Percentiles rank a stretch among this genome's conserved stretches.
phyloP scores from a whole-genome alignment of 140 eudicot species.

The Cichorium intybus region DNA sequence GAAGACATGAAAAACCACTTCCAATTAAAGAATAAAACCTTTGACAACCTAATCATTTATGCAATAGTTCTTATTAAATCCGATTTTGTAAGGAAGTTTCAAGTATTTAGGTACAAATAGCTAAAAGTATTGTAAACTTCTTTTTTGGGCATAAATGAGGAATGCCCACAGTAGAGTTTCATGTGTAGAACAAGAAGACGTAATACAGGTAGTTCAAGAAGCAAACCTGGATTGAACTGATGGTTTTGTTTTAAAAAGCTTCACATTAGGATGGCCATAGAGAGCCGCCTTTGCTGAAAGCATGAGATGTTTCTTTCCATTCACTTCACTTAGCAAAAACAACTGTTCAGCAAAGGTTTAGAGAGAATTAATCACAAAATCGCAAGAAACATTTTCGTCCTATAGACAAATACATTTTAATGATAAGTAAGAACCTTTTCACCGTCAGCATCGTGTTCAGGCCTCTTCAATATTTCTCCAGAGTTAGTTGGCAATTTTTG shows the following conservation, averaged over 20 bases:
- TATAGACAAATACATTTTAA: too few species aligned
- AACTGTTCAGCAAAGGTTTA: neutral
- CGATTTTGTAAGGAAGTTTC: neutral
- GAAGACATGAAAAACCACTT: too few species aligned
- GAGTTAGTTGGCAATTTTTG: neutral
- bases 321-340: neutral
- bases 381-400: neutral
- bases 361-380: neutral
- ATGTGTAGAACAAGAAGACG: too few species aligned
- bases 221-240: neutral
- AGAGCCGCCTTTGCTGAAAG: neutral
- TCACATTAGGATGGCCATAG: neutral
- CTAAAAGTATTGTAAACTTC: too few species aligned
- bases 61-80: too few species aligned
- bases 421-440: neutral
- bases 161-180: too few species aligned
- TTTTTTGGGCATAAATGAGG: too few species aligned
- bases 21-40: too few species aligned
- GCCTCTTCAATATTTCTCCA: neutral
- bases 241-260: neutral
- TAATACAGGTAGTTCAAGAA: neutral
- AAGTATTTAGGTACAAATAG: neutral
- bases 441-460: neutral
- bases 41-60: too few species aligned
- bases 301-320: conserved; percentile 7